Conservation (phyloP, 2,329 filamentous ascomycete genomes). For the Fusarium newnesense region DNA sequence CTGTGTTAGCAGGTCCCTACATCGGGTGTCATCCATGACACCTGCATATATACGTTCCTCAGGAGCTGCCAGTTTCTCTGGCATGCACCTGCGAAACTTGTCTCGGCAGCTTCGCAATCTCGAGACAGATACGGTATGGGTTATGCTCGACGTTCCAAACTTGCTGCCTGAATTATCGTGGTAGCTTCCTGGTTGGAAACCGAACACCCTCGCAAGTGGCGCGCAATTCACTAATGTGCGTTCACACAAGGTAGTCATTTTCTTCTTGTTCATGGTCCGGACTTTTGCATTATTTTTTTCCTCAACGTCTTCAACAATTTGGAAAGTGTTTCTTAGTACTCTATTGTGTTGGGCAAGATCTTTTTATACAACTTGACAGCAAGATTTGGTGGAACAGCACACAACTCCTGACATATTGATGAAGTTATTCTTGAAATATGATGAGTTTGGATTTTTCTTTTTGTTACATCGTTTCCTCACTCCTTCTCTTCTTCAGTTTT, state of each 20-base stretch:
- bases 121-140: slow-evolving; percentile 16
- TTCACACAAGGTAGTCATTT: slow-evolving; percentile 18
- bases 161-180: neutral
- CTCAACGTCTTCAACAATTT: neutral
- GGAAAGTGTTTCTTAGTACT: slow-evolving; percentile 1
- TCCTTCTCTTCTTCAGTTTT: neutral
- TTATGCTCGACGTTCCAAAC: neutral
- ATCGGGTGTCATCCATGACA: slow-evolving; percentile 35
- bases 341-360: slow-evolving; percentile 8
- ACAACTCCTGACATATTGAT: slow-evolving; percentile 19
- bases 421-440: slow-evolving; percentile 12
- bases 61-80: slow-evolving; percentile 29
- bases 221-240: neutral
- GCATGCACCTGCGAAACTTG: slow-evolving; percentile 33
- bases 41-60: slow-evolving; percentile 48
- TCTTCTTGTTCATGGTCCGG: slow-evolving; percentile 2
- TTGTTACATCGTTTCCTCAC: neutral
- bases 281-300: neutral
- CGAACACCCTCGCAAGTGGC: neutral
- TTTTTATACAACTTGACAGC: slow-evolving; percentile 14
- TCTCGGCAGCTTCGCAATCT: slow-evolving; percentile 23
- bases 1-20: slow-evolving; percentile 30
- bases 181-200: neutral
- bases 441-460: slow-evolving; percentile 1
- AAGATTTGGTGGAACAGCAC: slow-evolving; percentile 41